Conservation (phyloP, 139 green algal species). For the Micractinium sp. region DNA sequence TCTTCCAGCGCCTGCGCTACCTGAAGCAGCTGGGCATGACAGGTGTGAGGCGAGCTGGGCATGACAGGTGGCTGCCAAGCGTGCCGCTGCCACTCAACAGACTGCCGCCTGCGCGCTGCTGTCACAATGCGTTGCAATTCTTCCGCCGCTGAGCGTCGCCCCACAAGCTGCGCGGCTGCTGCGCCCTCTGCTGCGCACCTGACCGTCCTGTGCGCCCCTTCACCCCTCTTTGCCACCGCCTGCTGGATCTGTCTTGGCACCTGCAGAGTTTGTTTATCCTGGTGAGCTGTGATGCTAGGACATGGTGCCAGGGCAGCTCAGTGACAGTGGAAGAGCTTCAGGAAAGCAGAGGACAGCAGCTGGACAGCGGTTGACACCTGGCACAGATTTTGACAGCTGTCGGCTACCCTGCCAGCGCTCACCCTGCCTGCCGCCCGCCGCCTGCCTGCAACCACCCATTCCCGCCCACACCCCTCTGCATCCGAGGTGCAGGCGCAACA, state of each 20-base stretch:
- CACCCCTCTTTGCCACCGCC: not conserved
- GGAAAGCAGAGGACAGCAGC: not conserved
- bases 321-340: not conserved
- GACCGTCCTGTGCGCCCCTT: not conserved
- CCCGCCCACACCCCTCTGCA: not conserved
- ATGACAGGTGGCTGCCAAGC: no score
- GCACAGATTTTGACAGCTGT: not conserved
- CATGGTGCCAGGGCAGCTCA: no score
- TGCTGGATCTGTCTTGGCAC: not conserved
- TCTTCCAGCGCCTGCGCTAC: conserved; percentile 84
- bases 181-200: not conserved
- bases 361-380: not conserved
- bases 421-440: not conserved
- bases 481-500: not conserved
- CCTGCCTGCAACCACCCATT: not conserved
- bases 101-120: not conserved
- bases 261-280: conserved; percentile 16
- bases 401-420: not conserved
- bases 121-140: not conserved
- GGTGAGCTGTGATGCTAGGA: not conserved
- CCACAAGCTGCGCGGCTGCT: not conserved
- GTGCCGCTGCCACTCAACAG: no score
- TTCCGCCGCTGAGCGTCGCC: not conserved
- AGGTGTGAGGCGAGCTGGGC: no score
- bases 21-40: conserved; percentile 85